phyloP scores from a whole-genome alignment of 805 yeast genomes.

The Monosporozyma aerobia region DNA sequence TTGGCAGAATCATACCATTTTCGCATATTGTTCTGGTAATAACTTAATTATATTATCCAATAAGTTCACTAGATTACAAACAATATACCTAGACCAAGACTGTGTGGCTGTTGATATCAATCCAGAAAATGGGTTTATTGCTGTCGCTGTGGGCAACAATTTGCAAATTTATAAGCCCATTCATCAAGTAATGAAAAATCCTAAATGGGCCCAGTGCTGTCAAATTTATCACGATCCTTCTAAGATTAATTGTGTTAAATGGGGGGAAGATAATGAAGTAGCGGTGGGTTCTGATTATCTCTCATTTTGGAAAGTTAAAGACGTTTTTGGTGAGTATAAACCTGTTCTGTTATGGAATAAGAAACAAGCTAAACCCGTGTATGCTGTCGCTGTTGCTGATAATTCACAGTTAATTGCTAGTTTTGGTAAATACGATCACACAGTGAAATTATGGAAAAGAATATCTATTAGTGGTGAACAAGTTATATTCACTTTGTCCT shows the following conservation, averaged over 20 bases:
- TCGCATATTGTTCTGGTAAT: conserved; percentile 82
- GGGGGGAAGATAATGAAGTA: conserved; percentile 51
- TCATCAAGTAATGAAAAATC: conserved; percentile 35
- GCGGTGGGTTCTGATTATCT: conserved; percentile 51
- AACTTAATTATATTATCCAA: conserved; percentile 61
- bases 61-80: conserved; percentile 53
- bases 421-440: conserved; percentile 50
- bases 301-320: conserved; percentile 42
- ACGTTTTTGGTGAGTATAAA: conserved; percentile 36
- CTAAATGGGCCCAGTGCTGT: conserved; percentile 38
- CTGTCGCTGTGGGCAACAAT: conserved; percentile 40
- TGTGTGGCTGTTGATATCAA: conserved; percentile 61
- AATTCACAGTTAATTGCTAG: conserved; percentile 61
- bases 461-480: conserved; percentile 56
- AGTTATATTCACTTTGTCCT: conserved; percentile 57
- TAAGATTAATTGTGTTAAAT: conserved; percentile 36
- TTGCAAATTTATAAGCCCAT: conserved; percentile 49
- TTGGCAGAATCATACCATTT: conserved; percentile 58
- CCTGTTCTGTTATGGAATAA: conserved; percentile 32
- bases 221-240: conserved; percentile 28
- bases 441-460: conserved; percentile 74
- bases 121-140: conserved; percentile 48
- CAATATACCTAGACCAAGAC: conserved; percentile 61
- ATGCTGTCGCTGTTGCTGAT: conserved; percentile 49
- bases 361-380: conserved; percentile 53